Evolutionary conservation across 768 basidiomycete species (phyloP), one percentile per base, ranked within the genome.

Genomic region (Mycena floridula): DNA sequence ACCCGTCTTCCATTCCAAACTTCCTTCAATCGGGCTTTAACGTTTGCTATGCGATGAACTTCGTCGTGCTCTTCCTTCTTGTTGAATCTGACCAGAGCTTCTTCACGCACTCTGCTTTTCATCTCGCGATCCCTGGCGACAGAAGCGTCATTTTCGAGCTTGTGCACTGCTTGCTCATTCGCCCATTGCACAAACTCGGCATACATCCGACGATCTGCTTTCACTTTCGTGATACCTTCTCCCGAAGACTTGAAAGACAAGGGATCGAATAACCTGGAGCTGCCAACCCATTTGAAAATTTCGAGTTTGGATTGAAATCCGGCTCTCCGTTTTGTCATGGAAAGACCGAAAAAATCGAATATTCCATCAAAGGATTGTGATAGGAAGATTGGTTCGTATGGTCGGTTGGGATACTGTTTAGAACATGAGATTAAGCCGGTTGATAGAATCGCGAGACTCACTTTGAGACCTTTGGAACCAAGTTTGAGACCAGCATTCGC

Each of bases 261-360:
- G 2, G 74, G 66, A 44, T 73, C 61, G 52, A 82, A 84, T 45
- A 76, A 74, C n/a, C 68, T 68, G 8, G 75, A 77, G 4, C 69
- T 63, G 2, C 66, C 62, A 2, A 74, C 69, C 75, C 86, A 88
- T 42, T 74, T 56, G 53, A 85, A 85, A 4, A 74, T 59, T 13
- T 77, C 74, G 2, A 58, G 61, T 43, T 74, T 70, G 0, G 77
- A 78, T 11, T 59, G 43, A 50, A 88, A 88, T 0, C 83, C 82
- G 25, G 57, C 55, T 27, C 55, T 49, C 70, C 77, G 82, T 18
- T 57, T 53, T 5, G 71, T 68, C 65, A 74, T 67, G 0, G 77
- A 74, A 21, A 84, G 67, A 4, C 73, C 80, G 52, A 84, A 65
- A 53, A 84, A 88, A 6, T 59, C 49, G 16, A 77, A 53, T 28